Conservation (phyloP, 2,329 filamentous ascomycete genomes). For the Blastomyces emzantsi region DNA sequence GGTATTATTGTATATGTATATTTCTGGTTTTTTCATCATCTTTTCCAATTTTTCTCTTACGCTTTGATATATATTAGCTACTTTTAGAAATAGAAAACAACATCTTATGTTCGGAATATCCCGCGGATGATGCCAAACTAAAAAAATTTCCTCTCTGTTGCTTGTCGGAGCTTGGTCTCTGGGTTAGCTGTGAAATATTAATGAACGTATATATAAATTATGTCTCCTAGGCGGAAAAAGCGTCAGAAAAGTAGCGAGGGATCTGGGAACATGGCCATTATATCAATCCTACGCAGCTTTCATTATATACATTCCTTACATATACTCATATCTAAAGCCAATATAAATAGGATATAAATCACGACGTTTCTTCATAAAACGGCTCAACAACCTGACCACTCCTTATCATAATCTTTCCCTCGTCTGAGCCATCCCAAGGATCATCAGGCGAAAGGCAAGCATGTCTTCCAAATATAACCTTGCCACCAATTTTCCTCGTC, state of each 20-base stretch:
- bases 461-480: constrained; percentile 85
- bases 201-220: neutral
- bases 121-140: neutral
- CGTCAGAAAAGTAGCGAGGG: neutral
- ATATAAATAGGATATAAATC: neutral
- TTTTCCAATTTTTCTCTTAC: neutral
- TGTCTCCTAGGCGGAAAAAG: neutral
- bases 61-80: neutral
- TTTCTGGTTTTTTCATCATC: neutral
- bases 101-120: neutral
- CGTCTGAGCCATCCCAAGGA: constrained; percentile 10
- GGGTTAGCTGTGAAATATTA: neutral
- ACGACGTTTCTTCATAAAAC: constrained; percentile 17
- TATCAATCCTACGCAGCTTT: neutral
- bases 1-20: neutral
- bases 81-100: neutral
- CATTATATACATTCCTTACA: neutral
- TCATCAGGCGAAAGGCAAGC: constrained; percentile 35
- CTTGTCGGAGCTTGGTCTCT: too few species aligned
- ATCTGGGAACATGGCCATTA: neutral
- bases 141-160: neutral
- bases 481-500: constrained; percentile 71
- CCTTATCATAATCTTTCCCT: constrained; percentile 23
- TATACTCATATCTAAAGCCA: neutral
- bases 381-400: constrained; percentile 35